Evolutionary conservation across 2,329 filamentous ascomycete genomes (phyloP).

Genomic region (Cercospora sp.): DNA sequence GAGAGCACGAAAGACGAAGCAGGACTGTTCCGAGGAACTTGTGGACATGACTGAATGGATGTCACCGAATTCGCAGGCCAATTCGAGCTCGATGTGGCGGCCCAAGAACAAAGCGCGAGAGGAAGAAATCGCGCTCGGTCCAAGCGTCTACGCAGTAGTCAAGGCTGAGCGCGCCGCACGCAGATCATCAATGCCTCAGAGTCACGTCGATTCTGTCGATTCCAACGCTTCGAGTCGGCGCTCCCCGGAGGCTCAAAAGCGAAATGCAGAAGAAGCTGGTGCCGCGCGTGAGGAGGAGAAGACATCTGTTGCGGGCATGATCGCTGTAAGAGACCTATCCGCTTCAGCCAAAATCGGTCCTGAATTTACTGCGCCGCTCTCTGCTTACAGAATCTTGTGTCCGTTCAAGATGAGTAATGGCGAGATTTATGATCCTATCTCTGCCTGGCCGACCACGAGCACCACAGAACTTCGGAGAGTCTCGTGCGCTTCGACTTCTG

Average conservation of each 20-base stretch:
- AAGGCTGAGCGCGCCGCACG: background rate
- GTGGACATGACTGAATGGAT: background rate
- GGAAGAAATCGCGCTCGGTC: background rate
- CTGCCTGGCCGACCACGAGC: background rate
- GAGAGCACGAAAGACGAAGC: background rate
- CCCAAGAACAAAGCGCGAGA: slow-evolving; percentile 3
- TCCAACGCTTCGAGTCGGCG: background rate
- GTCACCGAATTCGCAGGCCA: background rate
- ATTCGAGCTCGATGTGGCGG: slow-evolving; percentile 1
- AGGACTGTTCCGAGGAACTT: background rate
- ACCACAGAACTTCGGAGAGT: background rate
- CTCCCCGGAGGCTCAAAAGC: background rate
- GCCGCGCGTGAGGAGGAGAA: background rate
- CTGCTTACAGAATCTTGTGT: background rate
- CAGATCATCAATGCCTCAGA: background rate
- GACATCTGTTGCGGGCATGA: background rate
- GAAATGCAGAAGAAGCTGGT: background rate
- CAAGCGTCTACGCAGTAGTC: background rate
- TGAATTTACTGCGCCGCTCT: background rate
- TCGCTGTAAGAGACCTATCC: background rate
- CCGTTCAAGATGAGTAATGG: background rate
- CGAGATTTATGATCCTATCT: background rate
- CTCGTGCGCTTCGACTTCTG: background rate
- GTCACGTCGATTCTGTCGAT: background rate
- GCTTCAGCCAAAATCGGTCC: background rate